Evolutionary conservation across 441 rosid genomes (phyloP), one percentile per base, ranked within the genome.

Genomic region (Mallotus repandus): DNA sequence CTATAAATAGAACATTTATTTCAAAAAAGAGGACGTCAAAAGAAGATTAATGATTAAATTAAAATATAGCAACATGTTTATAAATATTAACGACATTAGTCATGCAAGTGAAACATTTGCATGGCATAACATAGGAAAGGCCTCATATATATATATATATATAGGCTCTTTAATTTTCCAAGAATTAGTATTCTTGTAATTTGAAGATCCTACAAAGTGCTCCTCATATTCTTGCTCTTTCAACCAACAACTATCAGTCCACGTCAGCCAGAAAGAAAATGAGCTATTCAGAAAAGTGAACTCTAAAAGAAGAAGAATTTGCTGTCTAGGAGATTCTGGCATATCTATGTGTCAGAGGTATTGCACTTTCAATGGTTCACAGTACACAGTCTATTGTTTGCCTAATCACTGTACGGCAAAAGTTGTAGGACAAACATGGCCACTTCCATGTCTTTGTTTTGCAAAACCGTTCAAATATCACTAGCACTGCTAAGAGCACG

Each of bases 341-440:
- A 69, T 46, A 69, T 53, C 45, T 54, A 10, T 43, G 18, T 46
- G 70, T 56, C 70, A 69, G 57, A 69, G 46, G 46, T 32, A 21
- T 49, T 19, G 57, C 64, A 69, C 74, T 55, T 70, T 63, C 65
- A 56, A 55, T 54, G 70, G 70, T 63, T 69, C 65, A 45, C 32
- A 29, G 32, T 29, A 29, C 65, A 22, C 38, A 48, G 52, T 69
- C 54, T 53, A 12, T 69, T 45, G 65, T 69, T 35, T 62, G 11
- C 16, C 22, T 55, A 43, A 63, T 54, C 43, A 18, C 48, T 76
- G 70, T 54, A 49, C 43, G 54, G 41, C 54, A 69, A 68, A 68
- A 53, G 52, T 64, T 16, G 15, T 43, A 9, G 15, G 21, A 49
- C 46, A 55, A 56, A 57, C 71, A 55, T 35, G 25, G 43, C 19